Evolutionary conservation across 2,329 filamentous ascomycete species (phyloP).

Genomic region (Fusarium euwallaceae): DNA sequence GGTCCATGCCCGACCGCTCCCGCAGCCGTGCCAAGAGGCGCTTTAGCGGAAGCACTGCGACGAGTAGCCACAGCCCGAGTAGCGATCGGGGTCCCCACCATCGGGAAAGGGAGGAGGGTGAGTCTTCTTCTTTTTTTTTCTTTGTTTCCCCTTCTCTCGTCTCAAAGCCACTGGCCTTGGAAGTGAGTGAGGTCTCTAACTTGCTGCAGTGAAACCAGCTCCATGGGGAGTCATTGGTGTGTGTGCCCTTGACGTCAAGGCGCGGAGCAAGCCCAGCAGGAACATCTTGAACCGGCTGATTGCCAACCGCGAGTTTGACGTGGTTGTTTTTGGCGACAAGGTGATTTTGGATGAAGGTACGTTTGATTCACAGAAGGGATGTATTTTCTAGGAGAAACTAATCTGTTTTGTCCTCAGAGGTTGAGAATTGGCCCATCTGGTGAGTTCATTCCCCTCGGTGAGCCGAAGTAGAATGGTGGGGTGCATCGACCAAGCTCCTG

Average conservation of each 20-base stretch:
- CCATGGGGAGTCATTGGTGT: constrained; percentile 84
- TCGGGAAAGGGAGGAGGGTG: constrained; percentile 70
- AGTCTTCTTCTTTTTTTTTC: constrained; percentile 35
- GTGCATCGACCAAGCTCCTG: constrained; percentile 36
- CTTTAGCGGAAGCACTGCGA: constrained; percentile 84
- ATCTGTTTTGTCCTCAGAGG: constrained; percentile 62
- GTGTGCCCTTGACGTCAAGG: constrained; percentile 95
- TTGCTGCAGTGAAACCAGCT: constrained; percentile 64
- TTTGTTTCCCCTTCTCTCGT: background rate
- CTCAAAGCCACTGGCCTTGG: background rate
- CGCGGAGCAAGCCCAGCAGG: constrained; percentile 94
- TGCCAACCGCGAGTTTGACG: constrained; percentile 92
- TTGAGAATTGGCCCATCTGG: constrained; percentile 96
- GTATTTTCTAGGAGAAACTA: constrained; percentile 23
- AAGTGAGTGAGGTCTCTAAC: constrained; percentile 45
- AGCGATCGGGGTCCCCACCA: constrained; percentile 72
- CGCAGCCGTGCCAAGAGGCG: constrained; percentile 79
- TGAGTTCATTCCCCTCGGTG: constrained; percentile 57
- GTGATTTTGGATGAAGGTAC: constrained; percentile 92
- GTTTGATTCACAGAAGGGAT: constrained; percentile 39
- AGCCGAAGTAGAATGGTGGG: constrained; percentile 52
- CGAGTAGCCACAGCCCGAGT: constrained; percentile 84
- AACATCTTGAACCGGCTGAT: constrained; percentile 96
- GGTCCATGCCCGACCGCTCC: constrained; percentile 67
- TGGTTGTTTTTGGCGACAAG: constrained; percentile 98